phyloP scores from a whole-genome alignment of 2,329 filamentous ascomycete genomes.

The Phaeophleospora eucalypticola region DNA sequence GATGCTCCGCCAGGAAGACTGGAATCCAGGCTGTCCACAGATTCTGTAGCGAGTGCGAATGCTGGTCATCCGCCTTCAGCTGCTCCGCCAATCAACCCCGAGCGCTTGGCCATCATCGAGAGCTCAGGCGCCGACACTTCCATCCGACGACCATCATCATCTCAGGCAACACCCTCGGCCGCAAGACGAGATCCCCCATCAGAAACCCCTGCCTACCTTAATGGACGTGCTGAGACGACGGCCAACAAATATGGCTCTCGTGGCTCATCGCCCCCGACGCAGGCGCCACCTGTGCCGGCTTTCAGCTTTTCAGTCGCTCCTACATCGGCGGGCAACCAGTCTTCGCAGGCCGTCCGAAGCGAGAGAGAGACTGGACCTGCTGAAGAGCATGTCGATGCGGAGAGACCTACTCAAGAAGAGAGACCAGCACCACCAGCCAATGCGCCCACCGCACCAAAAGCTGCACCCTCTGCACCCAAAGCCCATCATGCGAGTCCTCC shows the following conservation, averaged over 20 bases:
- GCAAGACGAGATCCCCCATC: conserved; percentile 33
- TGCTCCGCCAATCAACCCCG: conserved; percentile 30
- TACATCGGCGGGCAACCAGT: conserved; percentile 21
- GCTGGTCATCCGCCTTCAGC: conserved; percentile 17
- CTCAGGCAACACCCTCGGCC: conserved; percentile 10
- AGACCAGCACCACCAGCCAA: conserved; percentile 20
- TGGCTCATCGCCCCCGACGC: conserved; percentile 50
- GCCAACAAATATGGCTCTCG: conserved; percentile 45
- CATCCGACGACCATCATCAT: conserved; percentile 22
- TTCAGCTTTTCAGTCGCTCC: conserved; percentile 40
- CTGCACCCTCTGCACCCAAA: conserved; percentile 38
- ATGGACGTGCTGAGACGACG: conserved; percentile 44
- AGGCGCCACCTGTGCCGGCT: conserved; percentile 53
- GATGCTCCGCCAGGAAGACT: conserved; percentile 28
- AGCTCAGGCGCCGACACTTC: conserved; percentile 28
- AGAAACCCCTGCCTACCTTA: conserved; percentile 42
- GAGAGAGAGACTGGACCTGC: conserved; percentile 16
- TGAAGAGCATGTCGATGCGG: conserved; percentile 8
- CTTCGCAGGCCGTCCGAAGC: conserved; percentile 27
- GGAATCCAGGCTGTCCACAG: conserved; percentile 27
- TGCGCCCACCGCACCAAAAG: conserved; percentile 36
- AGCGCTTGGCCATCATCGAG: conserved; percentile 31
- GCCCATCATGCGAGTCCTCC: conserved; percentile 26
- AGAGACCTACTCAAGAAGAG: conserved; percentile 12
- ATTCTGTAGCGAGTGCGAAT: conserved; percentile 19